Base-by-base conservation (phyloP, 1,284 basidiomycete species). In the Ceratobasidium sp. region DNA sequence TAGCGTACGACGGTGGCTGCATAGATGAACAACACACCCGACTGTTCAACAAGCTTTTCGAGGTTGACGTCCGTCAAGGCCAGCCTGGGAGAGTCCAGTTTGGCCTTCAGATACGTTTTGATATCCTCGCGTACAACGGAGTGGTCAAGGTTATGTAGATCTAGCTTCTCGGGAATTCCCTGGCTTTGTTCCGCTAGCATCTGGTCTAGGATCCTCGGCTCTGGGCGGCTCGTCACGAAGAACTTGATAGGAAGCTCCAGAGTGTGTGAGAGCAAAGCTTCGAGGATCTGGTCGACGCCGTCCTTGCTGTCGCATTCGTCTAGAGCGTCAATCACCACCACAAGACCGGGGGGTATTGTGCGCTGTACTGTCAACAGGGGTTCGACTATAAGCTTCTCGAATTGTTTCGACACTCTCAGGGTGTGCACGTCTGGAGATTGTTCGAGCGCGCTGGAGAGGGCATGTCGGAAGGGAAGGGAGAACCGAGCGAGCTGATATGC, bases 271-370 rank as follows among this genome's bases (percentile, higher is more conserved):
- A 63, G 28, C 1, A 63, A 28, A 21, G 21, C 26, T 7, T 49
- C 44, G 4, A 63, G 44, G 26, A 63, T 63, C 26, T 9, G 26
- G 28, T 7, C 23, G 1, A 21, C 26, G 44, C 58, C 58, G 3
- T 18, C 21, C 16, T 59, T 9, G n/a, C 13, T 38, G 43, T n/a
- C 26, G 28, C 61, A 63, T 26, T 63, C 61, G 44, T 63, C 61
- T 8, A 63, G 18, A 6, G 61, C 61, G 30, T 63, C 61, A 18
- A 63, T 44, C 28, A 63, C 61, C 5, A 63, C n/a, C 2, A 63
- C 23, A 32, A 49, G 26, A 14, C 28, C 26, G 16, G 23, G 9
- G 11, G 61, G 46, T 18, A 63, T 16, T 5, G 44, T 35, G 14
- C 30, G 16, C 32, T 49, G 9, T 3, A 63, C 28, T 23, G 28